phyloP scores from a whole-genome alignment of 2,329 filamentous ascomycete genomes.

The Pseudogymnoascus sp. region DNA sequence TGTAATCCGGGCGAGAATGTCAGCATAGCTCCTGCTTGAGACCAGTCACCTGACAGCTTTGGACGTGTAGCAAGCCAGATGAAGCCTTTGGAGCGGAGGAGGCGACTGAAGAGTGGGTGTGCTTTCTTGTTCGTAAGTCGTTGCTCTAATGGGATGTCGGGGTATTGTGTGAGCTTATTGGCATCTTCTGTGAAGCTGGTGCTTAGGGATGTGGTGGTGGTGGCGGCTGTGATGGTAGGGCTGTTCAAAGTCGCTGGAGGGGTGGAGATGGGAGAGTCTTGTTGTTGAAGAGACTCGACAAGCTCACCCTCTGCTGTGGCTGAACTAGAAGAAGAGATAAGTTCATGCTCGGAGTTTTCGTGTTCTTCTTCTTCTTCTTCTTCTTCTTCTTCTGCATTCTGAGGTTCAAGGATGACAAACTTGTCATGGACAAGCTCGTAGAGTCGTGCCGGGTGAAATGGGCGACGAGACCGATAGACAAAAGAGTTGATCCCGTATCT shows the following conservation, averaged over 20 bases:
- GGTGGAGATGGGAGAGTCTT: neutral
- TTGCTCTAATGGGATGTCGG: conserved; percentile 23
- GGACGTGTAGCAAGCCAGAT: conserved; percentile 38
- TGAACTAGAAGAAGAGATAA: neutral
- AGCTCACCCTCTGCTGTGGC: neutral
- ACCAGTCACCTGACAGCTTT: conserved; percentile 37
- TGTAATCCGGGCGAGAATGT: conserved; percentile 22
- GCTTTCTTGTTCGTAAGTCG: conserved; percentile 34
- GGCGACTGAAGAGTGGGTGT: conserved; percentile 31
- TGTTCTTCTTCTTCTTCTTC: conserved; percentile 25
- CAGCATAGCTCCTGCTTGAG: conserved; percentile 38
- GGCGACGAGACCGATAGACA: conserved; percentile 55
- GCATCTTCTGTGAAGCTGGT: conserved; percentile 18
- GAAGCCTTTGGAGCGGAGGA: conserved; percentile 38
- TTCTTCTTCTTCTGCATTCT: conserved; percentile 25
- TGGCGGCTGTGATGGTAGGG: neutral
- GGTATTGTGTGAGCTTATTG: conserved; percentile 27
- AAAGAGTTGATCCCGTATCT: conserved; percentile 64
- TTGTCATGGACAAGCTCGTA: conserved; percentile 38
- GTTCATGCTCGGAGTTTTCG: neutral
- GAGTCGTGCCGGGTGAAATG: conserved; percentile 37
- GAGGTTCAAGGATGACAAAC: conserved; percentile 35
- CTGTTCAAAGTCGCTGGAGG: neutral
- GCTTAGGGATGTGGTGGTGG: conserved; percentile 1
- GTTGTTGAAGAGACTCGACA: neutral